Conservation (phyloP, 176 grass and related monocot species). For the Olyra latifolia region DNA sequence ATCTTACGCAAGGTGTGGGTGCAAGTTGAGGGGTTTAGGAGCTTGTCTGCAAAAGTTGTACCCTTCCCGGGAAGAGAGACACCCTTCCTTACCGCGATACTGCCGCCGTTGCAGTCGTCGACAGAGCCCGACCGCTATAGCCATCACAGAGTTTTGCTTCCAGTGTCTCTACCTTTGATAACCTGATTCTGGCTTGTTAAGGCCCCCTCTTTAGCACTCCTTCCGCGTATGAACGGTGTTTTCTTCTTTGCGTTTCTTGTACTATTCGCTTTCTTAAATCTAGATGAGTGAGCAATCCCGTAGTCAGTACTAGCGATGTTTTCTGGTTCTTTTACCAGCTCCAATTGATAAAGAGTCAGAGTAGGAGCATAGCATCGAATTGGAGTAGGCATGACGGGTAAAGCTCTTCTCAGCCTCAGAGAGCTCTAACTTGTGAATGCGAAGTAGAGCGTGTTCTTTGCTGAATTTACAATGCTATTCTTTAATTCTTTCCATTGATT, state of each 20-base stretch:
- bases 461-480: not conserved
- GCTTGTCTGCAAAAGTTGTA: not conserved
- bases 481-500: not conserved
- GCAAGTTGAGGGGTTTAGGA: not conserved
- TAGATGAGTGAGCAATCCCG: not conserved
- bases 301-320: not conserved
- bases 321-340: not conserved
- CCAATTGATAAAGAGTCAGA: too few species aligned
- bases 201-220: too few species aligned
- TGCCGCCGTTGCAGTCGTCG: too few species aligned
- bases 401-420: not conserved
- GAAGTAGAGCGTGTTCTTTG: not conserved
- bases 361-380: not conserved
- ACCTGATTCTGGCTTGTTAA: too few species aligned
- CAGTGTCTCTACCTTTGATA: too few species aligned
- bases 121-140: too few species aligned
- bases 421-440: not conserved
- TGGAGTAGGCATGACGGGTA: conserved; percentile 25
- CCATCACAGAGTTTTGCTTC: too few species aligned
- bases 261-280: not conserved
- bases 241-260: too few species aligned
- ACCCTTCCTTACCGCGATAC: not conserved
- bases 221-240: too few species aligned
- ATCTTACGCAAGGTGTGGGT: not conserved
- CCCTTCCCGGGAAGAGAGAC: not conserved